Percentiles rank a stretch among this genome's conserved stretches.
Evolutionary conservation across 106 monocot species (phyloP).

Genomic region (Dendrobium officinale): DNA sequence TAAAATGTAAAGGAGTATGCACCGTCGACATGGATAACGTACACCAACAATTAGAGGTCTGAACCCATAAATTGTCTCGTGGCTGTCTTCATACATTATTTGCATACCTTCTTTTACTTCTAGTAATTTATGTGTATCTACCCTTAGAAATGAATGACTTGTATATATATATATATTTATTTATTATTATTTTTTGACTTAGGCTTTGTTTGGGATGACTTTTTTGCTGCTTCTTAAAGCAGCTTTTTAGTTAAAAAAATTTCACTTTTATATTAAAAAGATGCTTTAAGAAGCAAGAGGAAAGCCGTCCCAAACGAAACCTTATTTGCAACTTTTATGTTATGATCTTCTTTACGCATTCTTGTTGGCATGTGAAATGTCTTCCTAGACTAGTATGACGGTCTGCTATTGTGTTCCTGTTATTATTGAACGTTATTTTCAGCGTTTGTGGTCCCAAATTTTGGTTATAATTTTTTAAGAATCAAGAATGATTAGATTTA

Average conservation of each 20-base stretch:
- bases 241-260: too few species aligned
- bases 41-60: constrained; percentile 82
- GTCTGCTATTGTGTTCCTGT: background rate
- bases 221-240: too few species aligned
- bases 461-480: background rate
- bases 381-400: background rate
- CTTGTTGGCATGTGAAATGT: background rate
- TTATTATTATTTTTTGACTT: background rate
- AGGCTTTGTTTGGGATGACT: too few species aligned
- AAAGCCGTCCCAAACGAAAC: too few species aligned
- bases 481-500: background rate
- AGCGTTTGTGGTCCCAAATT: background rate
- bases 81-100: background rate
- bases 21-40: constrained; percentile 98
- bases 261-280: too few species aligned
- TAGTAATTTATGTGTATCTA: background rate
- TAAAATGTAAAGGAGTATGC: constrained; percentile 97
- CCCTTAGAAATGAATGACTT: background rate
- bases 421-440: background rate
- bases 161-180: too few species aligned
- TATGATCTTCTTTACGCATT: background rate
- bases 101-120: background rate
- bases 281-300: too few species aligned
- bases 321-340: background rate
- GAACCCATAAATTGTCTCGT: background rate